Evolutionary conservation across 257 asterid species (phyloP).

Genomic region (Ballota nigra): DNA sequence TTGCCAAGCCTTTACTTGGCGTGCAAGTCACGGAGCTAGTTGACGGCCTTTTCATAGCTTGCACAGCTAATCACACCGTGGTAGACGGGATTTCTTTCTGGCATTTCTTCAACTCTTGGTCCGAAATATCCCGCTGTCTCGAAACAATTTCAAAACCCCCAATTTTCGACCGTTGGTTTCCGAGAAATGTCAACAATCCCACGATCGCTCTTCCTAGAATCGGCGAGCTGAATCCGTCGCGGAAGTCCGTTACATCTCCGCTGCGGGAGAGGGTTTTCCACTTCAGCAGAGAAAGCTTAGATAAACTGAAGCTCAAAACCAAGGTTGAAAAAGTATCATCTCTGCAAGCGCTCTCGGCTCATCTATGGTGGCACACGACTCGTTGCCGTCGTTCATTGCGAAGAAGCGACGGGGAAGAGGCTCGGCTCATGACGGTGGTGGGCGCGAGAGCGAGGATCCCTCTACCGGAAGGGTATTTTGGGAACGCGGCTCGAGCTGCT

Average conservation of each 20-base stretch:
- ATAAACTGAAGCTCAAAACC: constrained; percentile 32
- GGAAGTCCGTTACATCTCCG: not conserved
- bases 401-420: too few species aligned
- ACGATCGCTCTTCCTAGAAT: constrained; percentile 16
- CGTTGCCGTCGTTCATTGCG: too few species aligned
- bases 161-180: constrained; percentile 30
- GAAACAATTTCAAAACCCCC: constrained; percentile 21
- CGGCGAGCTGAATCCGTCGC: not conserved
- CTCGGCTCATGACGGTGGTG: too few species aligned
- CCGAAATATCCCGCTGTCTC: not conserved
- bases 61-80: constrained; percentile 28
- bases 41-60: constrained; percentile 43
- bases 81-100: constrained; percentile 36
- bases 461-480: too few species aligned
- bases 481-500: not conserved
- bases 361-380: too few species aligned
- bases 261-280: constrained; percentile 28
- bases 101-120: constrained; percentile 10
- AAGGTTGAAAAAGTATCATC: constrained; percentile 36
- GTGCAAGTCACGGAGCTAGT: constrained; percentile 39
- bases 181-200: not conserved
- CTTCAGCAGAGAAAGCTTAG: constrained; percentile 27
- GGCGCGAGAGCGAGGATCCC: too few species aligned
- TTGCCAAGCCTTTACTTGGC: constrained; percentile 32
- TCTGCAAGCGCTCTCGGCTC: constrained; percentile 14